These are phyloP conservation scores for Cordyceps militaris DNA, from an alignment of 2,329 filamentous ascomycete genomes.

Conservation along the genomic window DNA sequence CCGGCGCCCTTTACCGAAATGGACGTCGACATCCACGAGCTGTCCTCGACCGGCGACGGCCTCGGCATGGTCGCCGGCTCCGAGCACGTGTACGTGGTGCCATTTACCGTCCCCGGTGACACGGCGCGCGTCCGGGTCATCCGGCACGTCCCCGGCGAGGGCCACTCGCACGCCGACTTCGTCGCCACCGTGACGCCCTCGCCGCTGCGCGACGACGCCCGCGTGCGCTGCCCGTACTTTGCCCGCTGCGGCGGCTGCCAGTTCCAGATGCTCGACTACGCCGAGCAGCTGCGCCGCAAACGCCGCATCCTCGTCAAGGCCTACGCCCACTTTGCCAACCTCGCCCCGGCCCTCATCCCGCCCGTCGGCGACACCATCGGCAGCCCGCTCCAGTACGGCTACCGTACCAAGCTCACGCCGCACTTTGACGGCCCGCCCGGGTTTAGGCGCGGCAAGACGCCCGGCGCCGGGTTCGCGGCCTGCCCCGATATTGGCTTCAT, in stretches of 20 bases:
- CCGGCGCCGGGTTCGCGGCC: conserved; percentile 43
- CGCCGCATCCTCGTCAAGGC: conserved; percentile 82
- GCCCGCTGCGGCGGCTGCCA: conserved; percentile 83
- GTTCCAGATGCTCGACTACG: conserved; percentile 93
- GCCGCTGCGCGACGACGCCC: conserved; percentile 65
- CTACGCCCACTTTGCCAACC: conserved; percentile 81
- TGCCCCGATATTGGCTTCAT: conserved; percentile 86
- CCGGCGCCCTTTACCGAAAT: conserved; percentile 67
- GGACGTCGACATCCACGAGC: conserved; percentile 69
- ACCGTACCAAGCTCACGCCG: conserved; percentile 93
- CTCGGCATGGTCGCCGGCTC: conserved; percentile 60
- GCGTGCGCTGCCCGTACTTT: conserved; percentile 82
- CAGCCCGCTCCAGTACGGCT: conserved; percentile 84
- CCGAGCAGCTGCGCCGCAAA: conserved; percentile 80
- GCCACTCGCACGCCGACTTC: conserved; percentile 76
- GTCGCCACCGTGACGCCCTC: conserved; percentile 69
- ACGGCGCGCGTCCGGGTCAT: conserved; percentile 70
- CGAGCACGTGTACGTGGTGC: conserved; percentile 70
- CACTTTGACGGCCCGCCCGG: conserved; percentile 79
- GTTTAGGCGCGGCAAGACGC: conserved; percentile 33
- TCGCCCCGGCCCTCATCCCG: conserved; percentile 69
- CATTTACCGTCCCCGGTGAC: conserved; percentile 84
- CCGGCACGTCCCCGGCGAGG: conserved; percentile 57
- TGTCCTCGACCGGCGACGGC: conserved; percentile 90
- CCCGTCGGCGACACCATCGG: conserved; percentile 76